Evolutionary conservation across 176 grass and related monocot genomes (phyloP), one percentile per base, ranked within the genome.

Genomic region (Triticum urartu): DNA sequence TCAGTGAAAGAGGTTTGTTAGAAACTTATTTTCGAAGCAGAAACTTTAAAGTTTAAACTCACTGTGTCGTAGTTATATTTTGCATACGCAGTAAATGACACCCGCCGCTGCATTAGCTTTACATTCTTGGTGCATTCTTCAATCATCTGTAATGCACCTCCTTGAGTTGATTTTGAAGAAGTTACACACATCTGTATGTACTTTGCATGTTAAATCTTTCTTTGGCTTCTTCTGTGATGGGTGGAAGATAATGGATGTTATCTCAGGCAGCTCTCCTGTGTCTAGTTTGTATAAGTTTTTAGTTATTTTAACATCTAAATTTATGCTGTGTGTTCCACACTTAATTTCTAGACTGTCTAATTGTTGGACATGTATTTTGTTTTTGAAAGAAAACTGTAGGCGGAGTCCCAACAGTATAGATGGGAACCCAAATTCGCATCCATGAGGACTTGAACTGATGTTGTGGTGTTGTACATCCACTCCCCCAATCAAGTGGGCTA

Each of bases 1-100:
- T 75, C 80, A 69, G 88, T 98, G 50, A 98, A 98, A 91, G 88
- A 98, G 93, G 96, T 98, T 79, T 81, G 68, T 84, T 47, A 14
- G 77, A 79, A 48, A 64, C 83, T 38, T 65, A 28, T 62, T 80
- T 45, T 65, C 0, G 1, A 11, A 48, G 36, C 62, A n/a, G 4
- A 35, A 11, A 81, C 15, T 58, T 18, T 17, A 4, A 65, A 65
- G 2, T 40, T 77, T 25, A 4, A 80, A 65, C 0, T 45, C 38
- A 64, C 38, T 17, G 25, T 80, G 35, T 26, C 59, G 25, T 77
- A 65, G 22, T 45, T 65, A 35, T 66, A 64, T 68, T 75, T 79
- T 38, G 13, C 0, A 5, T n/a, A 24, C 5, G 39, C 64, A 72
- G 2, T 30, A 6, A 35, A 85, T 11, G 10, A 22, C 35, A 1